A percentile compares a stretch with the other conserved stretches of the same genome.
These are phyloP conservation scores for Naganishia onofrii DNA, from an alignment of 768 basidiomycete species.

Conservation along the genomic window DNA sequence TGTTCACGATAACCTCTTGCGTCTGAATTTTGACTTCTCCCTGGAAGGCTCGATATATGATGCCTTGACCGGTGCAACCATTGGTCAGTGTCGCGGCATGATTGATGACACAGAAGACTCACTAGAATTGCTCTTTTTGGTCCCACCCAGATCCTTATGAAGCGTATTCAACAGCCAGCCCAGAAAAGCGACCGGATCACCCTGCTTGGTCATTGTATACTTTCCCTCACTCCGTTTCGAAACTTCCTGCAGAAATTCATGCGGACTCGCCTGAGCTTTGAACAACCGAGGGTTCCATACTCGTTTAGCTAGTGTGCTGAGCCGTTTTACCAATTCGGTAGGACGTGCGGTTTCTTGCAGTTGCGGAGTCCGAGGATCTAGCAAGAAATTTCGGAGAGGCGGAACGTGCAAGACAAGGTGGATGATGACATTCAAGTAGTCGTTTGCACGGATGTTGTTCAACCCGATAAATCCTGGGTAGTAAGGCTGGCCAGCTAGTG, in stretches of 20 bases:
- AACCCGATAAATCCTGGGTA: slow-evolving; percentile 90
- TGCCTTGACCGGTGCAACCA: slow-evolving; percentile 59
- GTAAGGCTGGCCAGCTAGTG: slow-evolving; percentile 76
- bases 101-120: slow-evolving; percentile 48
- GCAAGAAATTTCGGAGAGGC: slow-evolving; percentile 79
- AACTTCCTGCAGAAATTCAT: slow-evolving; percentile 97
- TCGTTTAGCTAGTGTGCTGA: slow-evolving; percentile 83
- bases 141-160: slow-evolving; percentile 90
- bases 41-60: slow-evolving; percentile 90
- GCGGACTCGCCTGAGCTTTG: slow-evolving; percentile 98
- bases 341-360: slow-evolving; percentile 38
- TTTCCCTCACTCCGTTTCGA: slow-evolving; percentile 81
- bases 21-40: slow-evolving; percentile 89
- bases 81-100: slow-evolving; percentile 29
- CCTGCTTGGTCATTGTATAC: slow-evolving; percentile 88
- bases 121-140: slow-evolving; percentile 89
- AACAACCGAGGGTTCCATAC: slow-evolving; percentile 94
- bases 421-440: slow-evolving; percentile 95
- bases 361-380: slow-evolving; percentile 47
- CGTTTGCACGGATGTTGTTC: slow-evolving; percentile 96
- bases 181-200: slow-evolving; percentile 93
- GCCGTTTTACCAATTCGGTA: slow-evolving; percentile 81
- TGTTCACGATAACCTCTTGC: slow-evolving; percentile 85
- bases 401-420: slow-evolving; percentile 87
- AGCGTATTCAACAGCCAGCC: slow-evolving; percentile 92